Percentiles rank a stretch among this genome's conserved stretches.
Conservation (phyloP, 768 basidiomycete species). For the Termitomyces eurrhizus region DNA sequence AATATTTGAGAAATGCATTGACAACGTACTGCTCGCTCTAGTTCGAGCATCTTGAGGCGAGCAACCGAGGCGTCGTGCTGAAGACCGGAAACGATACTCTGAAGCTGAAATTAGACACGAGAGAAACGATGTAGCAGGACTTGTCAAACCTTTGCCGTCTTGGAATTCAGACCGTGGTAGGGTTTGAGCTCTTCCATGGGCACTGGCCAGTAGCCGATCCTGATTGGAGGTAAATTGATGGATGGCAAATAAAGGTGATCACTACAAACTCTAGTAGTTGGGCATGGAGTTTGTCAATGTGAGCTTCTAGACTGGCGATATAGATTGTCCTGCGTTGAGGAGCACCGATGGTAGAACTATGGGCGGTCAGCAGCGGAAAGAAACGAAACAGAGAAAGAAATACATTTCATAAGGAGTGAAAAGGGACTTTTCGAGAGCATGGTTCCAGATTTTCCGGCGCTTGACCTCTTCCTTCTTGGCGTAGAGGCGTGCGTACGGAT, state of each 20-base stretch:
- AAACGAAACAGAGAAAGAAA: neutral
- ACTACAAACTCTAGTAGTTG: conserved; percentile 41
- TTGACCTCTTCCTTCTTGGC: conserved; percentile 62
- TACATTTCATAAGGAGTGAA: conserved; percentile 68
- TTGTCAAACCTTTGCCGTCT: conserved; percentile 60
- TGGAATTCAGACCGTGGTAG: conserved; percentile 70
- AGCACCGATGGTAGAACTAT: conserved; percentile 63
- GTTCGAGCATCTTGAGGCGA: conserved; percentile 61
- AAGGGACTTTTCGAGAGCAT: conserved; percentile 68
- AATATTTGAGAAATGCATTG: neutral
- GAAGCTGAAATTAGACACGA: neutral
- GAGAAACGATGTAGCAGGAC: neutral
- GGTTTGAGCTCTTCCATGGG: conserved; percentile 52
- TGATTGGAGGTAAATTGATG: conserved; percentile 6
- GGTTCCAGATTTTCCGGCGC: conserved; percentile 75
- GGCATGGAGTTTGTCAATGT: conserved; percentile 64
- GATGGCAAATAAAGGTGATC: neutral
- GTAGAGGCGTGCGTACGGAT: conserved; percentile 68
- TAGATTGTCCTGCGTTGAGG: conserved; percentile 69
- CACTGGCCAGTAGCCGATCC: conserved; percentile 54
- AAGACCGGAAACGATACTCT: conserved; percentile 75
- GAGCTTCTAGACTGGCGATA: conserved; percentile 66
- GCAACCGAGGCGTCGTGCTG: conserved; percentile 59
- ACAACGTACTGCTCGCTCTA: conserved; percentile 60
- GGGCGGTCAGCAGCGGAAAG: conserved; percentile 2